These are phyloP conservation scores for Saxophila tyrrhenica DNA, from an alignment of 495 filamentous ascomycete genomes.

Conservation along the genomic window DNA sequence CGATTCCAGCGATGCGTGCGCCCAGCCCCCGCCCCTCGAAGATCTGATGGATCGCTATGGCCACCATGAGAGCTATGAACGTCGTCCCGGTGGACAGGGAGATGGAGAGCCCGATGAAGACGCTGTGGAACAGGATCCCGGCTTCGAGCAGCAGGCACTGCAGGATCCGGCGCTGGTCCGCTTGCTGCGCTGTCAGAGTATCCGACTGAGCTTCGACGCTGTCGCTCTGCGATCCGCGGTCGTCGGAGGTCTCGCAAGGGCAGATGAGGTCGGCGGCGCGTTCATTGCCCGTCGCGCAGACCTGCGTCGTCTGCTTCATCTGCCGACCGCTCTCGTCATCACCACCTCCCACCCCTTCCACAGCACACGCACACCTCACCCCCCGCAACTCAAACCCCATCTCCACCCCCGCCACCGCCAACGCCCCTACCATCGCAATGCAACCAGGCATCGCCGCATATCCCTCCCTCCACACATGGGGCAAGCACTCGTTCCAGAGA, in stretches of 20 bases:
- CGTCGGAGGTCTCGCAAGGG: background rate
- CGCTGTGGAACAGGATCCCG: conserved; percentile 42
- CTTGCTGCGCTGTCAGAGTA: background rate
- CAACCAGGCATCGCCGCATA: conserved; percentile 35
- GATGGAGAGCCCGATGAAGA: conserved; percentile 58
- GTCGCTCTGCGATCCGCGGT: conserved; percentile 2
- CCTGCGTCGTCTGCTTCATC: background rate
- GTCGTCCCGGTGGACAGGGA: conserved; percentile 50
- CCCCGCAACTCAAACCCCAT: conserved; percentile 34
- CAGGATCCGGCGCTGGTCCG: conserved; percentile 24
- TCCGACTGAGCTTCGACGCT: conserved; percentile 4
- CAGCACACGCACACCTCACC: conserved; percentile 6
- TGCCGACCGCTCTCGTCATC: background rate
- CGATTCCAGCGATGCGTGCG: conserved; percentile 39
- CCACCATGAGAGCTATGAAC: conserved; percentile 53
- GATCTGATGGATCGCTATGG: conserved; percentile 58
- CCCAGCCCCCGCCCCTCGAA: conserved; percentile 60
- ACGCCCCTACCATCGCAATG: conserved; percentile 30
- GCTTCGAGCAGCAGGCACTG: conserved; percentile 34
- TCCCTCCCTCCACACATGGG: conserved; percentile 32
- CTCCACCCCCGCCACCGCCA: conserved; percentile 34
- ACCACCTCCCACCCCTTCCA: background rate
- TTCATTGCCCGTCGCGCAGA: conserved; percentile 4
- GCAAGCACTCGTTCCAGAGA: conserved; percentile 34
- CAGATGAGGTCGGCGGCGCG: background rate